Conservation (phyloP, 2,329 filamentous ascomycete genomes). For the Paecilomyces variotii region DNA sequence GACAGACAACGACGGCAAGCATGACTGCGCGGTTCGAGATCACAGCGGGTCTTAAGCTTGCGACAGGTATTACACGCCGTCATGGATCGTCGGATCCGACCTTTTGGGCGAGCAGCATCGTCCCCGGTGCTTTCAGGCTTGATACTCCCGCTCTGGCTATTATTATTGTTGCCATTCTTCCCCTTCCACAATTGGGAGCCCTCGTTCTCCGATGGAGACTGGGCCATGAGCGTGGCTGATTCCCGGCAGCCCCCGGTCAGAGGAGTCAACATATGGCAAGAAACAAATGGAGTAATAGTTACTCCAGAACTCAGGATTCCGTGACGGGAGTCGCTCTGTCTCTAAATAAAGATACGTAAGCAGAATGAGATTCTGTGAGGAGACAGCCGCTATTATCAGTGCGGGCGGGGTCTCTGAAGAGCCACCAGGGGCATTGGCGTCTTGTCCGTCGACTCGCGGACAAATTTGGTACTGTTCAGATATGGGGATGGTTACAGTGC, state of each 20-base stretch:
- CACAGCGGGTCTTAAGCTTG: constrained; percentile 30
- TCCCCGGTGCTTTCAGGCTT: not conserved
- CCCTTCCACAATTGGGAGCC: not conserved
- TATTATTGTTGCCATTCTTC: not conserved
- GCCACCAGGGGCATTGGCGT: not conserved
- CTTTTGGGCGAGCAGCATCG: constrained; percentile 18
- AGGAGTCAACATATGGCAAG: not conserved
- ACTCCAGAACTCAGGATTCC: not conserved
- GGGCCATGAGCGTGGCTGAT: not conserved
- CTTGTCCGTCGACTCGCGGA: not conserved
- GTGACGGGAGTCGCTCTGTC: not conserved
- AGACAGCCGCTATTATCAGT: not conserved
- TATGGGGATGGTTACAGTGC: not conserved
- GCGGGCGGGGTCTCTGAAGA: not conserved
- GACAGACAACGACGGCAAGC: constrained; percentile 29
- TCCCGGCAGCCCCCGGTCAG: not conserved
- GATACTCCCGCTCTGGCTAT: not conserved
- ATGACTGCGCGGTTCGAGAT: constrained; percentile 26
- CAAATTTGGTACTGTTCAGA: not conserved
- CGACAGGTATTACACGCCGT: constrained; percentile 30
- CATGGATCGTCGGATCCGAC: constrained; percentile 28
- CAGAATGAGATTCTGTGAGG: not conserved
- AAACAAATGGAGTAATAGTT: not conserved
- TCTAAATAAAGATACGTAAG: not conserved
- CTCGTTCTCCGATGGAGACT: not conserved